Conservation (phyloP, 164 flowering plant genomes). For the Echeveria elegans region DNA sequence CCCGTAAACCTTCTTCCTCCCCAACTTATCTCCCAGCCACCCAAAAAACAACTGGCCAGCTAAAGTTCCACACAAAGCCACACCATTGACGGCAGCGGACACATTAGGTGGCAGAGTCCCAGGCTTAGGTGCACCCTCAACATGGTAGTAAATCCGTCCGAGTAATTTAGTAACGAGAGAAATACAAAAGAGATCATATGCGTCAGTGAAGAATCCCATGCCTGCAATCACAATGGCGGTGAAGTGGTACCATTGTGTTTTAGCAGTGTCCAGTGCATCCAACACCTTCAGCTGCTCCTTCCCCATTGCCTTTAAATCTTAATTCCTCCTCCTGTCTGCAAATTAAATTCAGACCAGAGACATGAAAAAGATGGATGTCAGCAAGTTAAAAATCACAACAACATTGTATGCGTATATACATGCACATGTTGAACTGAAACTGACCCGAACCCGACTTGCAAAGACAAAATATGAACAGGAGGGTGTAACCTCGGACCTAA, state of each 20-base stretch:
- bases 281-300: conserved; percentile 3
- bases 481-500: neutral
- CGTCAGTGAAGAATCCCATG: neutral
- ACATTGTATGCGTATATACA: neutral
- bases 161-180: conserved; percentile 5
- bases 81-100: neutral
- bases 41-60: conserved; percentile 5
- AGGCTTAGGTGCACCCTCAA: neutral
- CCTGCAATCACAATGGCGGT: neutral
- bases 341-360: too few species aligned
- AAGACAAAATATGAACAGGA: neutral
- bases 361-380: neutral
- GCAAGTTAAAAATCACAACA: neutral
- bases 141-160: conserved; percentile 7
- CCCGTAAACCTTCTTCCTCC: conserved; percentile 6
- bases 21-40: conserved; percentile 9
- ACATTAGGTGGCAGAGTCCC: neutral
- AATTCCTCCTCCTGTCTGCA: neutral
- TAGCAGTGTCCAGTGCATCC: conserved; percentile 1
- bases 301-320: neutral
- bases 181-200: conserved; percentile 7
- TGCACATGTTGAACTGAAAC: neutral
- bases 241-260: conserved; percentile 5
- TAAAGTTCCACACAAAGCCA: neutral
- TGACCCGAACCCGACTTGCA: neutral